These are phyloP conservation scores for Cladosporium velox DNA, from an alignment of 2,329 filamentous ascomycete genomes.

Conservation along the genomic window DNA sequence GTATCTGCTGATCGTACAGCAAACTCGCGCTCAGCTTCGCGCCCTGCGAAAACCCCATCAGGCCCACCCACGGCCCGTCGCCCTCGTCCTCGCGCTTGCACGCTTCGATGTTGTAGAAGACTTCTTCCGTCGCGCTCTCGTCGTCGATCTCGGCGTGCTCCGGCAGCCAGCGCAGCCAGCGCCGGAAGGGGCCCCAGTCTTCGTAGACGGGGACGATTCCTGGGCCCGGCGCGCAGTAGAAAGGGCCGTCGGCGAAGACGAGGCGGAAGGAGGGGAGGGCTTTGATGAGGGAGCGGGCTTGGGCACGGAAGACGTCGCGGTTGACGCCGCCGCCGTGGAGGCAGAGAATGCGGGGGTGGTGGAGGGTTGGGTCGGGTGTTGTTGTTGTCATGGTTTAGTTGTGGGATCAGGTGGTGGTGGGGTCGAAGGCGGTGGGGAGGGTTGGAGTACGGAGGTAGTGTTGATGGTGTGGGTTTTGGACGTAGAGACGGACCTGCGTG, in stretches of 20 bases:
- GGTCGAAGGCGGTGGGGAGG: not conserved
- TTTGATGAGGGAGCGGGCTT: slow-evolving; percentile 61
- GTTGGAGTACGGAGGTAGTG: too few relatives aligned
- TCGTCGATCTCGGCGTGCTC: slow-evolving; percentile 58
- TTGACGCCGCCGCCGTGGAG: slow-evolving; percentile 80
- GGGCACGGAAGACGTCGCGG: slow-evolving; percentile 66
- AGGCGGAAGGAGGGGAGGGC: slow-evolving; percentile 65
- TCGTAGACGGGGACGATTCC: slow-evolving; percentile 67
- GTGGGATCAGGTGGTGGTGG: not conserved
- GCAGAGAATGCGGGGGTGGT: slow-evolving; percentile 68
- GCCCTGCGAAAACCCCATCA: slow-evolving; percentile 54
- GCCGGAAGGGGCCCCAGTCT: slow-evolving; percentile 64
- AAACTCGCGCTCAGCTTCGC: slow-evolving; percentile 51
- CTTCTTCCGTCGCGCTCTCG: slow-evolving; percentile 49
- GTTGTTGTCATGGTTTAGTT: not conserved
- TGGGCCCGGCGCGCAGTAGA: slow-evolving; percentile 61
- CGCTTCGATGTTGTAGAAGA: slow-evolving; percentile 47
- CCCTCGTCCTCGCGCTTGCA: slow-evolving; percentile 50
- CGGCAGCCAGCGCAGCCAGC: slow-evolving; percentile 65
- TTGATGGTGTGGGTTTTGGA: not conserved
- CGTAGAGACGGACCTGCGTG: too few relatives aligned
- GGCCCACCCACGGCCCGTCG: slow-evolving; percentile 51
- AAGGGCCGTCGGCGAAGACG: slow-evolving; percentile 71
- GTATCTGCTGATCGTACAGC: slow-evolving; percentile 61
- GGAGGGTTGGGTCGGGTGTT: slow-evolving; percentile 23